Base-by-base conservation (phyloP, 1,139 yeast genomes). In the Candida sp. region DNA sequence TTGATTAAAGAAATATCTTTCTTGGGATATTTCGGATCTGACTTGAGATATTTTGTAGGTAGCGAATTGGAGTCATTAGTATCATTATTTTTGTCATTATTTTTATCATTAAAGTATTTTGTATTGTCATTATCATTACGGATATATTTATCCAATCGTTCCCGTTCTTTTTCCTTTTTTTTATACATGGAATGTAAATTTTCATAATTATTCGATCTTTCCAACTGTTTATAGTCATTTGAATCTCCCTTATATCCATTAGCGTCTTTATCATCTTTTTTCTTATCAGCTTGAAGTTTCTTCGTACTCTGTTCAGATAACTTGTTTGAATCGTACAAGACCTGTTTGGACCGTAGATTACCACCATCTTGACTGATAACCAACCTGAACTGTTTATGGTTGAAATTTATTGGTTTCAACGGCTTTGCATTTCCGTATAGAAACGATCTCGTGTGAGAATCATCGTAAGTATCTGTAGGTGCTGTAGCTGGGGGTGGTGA, bases 291-390 rank as follows among this genome's bases (percentile, higher is more conserved):
- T 11, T 32, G 19, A n/a, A 12, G 19, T 12, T 32, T 32, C 11
- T 32, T 32, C n/a, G 19, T 4, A 21, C 8, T 40, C 19, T 32
- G 34, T 11, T 32, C 34, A 27, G 46, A 23, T 12, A 64, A 66
- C 39, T 46, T 47, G 4, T 70, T 61, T 5, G 81, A 69, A 55
- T 79, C 84, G 51, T 63, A 75, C 21, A 79, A 56, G 4, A 73
- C 69, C 51, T 75, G 81, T 48, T 76, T 78, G 2, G 73, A 57
- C 15, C 82, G 56, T 6, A 78, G 50, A 48, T 59, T 71, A 0
- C 81, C 81, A 3, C 78, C 81, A 53, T 79, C 84, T 54, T 79
- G 83, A 7, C 79, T 61, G 36, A 79, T 63, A 3, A 79, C 55
- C 29, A 78, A 55, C 33, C 84, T 58, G 54, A 74, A 76, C 12